These are phyloP conservation scores for Fraxinus floribunda DNA, from an alignment of 305 asterid species.

Conservation along the genomic window DNA sequence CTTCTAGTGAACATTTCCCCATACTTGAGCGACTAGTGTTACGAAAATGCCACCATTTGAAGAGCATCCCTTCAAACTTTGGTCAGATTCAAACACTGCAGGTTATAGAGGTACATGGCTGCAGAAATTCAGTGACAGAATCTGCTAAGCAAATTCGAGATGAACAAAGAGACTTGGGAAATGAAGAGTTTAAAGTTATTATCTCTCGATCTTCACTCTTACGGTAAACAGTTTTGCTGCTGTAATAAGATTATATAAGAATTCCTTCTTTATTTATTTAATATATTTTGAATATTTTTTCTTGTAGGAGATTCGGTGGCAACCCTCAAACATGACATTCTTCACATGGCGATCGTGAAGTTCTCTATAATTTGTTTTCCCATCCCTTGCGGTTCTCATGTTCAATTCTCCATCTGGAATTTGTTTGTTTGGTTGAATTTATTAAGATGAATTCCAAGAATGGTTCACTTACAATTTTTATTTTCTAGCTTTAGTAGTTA, in stretches of 20 bases:
- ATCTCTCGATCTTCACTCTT: not conserved
- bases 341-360: not conserved
- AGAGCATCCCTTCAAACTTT: slow-evolving; percentile 23
- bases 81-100: slow-evolving; percentile 9
- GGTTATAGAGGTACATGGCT: slow-evolving; percentile 15
- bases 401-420: not conserved
- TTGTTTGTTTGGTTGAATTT: not conserved
- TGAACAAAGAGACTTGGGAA: slow-evolving; percentile 17
- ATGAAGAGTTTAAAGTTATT: slow-evolving; percentile 13
- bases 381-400: not conserved
- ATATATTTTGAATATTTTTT: not conserved
- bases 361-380: not conserved
- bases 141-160: slow-evolving; percentile 15
- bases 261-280: not conserved
- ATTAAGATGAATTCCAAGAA: too few species aligned
- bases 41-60: not conserved
- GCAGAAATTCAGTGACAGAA: not conserved
- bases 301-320: not conserved
- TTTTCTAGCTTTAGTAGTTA: too few species aligned
- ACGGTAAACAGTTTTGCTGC: not conserved
- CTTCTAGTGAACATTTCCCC: slow-evolving; percentile 1
- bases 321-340: not conserved
- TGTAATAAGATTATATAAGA: not conserved
- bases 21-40: slow-evolving; percentile 17
- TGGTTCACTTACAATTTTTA: too few species aligned